Percentiles rank a stretch among this genome's conserved stretches.
These are phyloP conservation scores for Zoysia pacifica DNA, from an alignment of 176 grass and related monocot species.

Conservation along the genomic window DNA sequence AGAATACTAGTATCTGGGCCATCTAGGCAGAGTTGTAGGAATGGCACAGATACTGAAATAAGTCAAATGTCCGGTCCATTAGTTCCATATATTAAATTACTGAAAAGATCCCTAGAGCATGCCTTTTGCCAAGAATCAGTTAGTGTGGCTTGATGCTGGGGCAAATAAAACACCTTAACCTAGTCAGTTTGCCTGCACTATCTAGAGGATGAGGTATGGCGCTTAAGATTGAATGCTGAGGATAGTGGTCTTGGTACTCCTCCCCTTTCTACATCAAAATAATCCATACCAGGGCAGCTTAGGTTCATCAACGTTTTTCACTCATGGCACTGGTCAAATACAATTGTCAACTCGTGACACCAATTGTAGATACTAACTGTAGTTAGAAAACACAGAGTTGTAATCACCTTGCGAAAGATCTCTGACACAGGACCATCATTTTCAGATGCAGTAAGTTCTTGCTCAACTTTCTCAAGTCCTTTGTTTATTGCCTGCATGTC, in stretches of 20 bases:
- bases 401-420: constrained; percentile 67
- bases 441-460: constrained; percentile 93
- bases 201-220: background rate
- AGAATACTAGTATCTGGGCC: constrained; percentile 6
- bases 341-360: background rate
- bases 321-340: background rate
- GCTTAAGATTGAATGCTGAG: no score
- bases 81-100: background rate
- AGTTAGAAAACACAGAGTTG: constrained; percentile 12
- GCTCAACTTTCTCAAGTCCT: constrained; percentile 97
- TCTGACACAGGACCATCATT: constrained; percentile 94
- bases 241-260: constrained; percentile 2
- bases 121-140: background rate
- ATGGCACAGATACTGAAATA: background rate
- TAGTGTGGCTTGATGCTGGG: background rate
- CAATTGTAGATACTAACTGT: constrained; percentile 12
- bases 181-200: background rate
- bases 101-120: background rate
- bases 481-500: constrained; percentile 99
- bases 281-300: background rate
- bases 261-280: background rate
- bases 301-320: background rate
- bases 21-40: constrained; percentile 1
- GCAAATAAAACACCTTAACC: background rate
- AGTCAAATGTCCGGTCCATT: background rate